These are phyloP conservation scores for Flaveria brownii DNA, from an alignment of 129 eudicot genomes.

Conservation along the genomic window DNA sequence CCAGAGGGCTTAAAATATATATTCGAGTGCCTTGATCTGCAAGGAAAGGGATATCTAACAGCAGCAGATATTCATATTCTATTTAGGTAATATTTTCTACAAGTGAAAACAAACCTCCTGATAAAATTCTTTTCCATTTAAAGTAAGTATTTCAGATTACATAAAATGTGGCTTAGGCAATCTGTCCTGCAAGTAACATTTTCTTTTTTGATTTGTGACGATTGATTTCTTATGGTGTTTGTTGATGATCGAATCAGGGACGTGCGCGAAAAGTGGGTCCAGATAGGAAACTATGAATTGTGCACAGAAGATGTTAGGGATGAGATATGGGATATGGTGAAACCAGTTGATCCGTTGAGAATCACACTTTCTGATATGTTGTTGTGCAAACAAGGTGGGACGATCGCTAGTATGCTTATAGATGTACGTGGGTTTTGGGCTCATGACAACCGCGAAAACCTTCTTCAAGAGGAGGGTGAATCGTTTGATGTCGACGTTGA, in stretches of 20 bases:
- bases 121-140: no score
- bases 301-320: constrained; percentile 88
- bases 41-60: constrained; percentile 77
- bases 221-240: neutral
- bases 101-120: neutral
- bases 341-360: constrained; percentile 66
- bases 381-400: constrained; percentile 81
- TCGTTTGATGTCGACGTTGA: constrained; percentile 34
- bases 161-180: no score
- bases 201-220: neutral
- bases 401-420: constrained; percentile 89
- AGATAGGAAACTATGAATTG: constrained; percentile 80
- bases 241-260: constrained; percentile 44
- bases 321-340: constrained; percentile 98
- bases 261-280: constrained; percentile 88
- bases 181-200: neutral
- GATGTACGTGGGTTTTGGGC: constrained; percentile 97
- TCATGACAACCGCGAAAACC: constrained; percentile 91
- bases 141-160: no score
- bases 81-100: constrained; percentile 52
- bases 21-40: constrained; percentile 83
- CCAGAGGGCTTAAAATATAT: constrained; percentile 86
- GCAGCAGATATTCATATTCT: constrained; percentile 83
- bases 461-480: constrained; percentile 92
- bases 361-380: constrained; percentile 71